A percentile compares a stretch with the other conserved stretches of the same genome.
Evolutionary conservation across 2,329 filamentous ascomycete species (phyloP).

Genomic region (Lecanicillium sp.): DNA sequence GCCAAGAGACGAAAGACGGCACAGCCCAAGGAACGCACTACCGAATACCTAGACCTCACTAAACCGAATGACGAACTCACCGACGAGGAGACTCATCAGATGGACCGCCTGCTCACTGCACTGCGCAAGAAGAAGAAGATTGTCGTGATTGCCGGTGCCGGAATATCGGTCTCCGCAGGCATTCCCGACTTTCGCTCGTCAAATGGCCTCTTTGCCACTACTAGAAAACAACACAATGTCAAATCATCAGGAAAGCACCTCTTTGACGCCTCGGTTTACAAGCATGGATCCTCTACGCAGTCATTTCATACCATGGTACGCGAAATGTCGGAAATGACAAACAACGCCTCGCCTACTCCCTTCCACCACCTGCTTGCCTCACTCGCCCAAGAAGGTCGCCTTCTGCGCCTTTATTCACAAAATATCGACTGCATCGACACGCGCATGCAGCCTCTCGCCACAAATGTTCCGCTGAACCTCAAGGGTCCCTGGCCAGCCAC

Average conservation of each 20-base stretch:
- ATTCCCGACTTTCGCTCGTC: slow-evolving; percentile 96
- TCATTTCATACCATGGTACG: slow-evolving; percentile 97
- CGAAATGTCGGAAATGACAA: slow-evolving; percentile 72
- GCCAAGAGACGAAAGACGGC: slow-evolving; percentile 67
- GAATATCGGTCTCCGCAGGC: slow-evolving; percentile 93
- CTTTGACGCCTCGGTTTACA: slow-evolving; percentile 96
- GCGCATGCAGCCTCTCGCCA: slow-evolving; percentile 68
- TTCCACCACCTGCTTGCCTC: slow-evolving; percentile 95
- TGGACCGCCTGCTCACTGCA: slow-evolving; percentile 65
- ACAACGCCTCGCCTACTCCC: slow-evolving; percentile 68
- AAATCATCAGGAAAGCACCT: slow-evolving; percentile 87
- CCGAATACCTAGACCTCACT: slow-evolving; percentile 69
- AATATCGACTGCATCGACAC: slow-evolving; percentile 97
- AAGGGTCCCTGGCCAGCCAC: slow-evolving; percentile 92
- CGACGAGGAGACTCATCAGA: slow-evolving; percentile 40
- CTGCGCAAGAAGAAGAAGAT: slow-evolving; percentile 91
- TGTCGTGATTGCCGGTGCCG: slow-evolving; percentile 90
- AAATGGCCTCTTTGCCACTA: slow-evolving; percentile 77
- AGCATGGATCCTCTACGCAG: slow-evolving; percentile 78
- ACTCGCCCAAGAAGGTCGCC: slow-evolving; percentile 74
- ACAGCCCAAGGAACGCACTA: slow-evolving; percentile 59
- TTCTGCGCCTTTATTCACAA: slow-evolving; percentile 88
- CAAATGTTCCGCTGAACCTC: slow-evolving; percentile 68
- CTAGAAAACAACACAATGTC: slow-evolving; percentile 80
- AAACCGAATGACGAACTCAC: slow-evolving; percentile 41